phyloP scores from a whole-genome alignment of 495 filamentous ascomycete genomes.

The Articulospora tetracladia region DNA sequence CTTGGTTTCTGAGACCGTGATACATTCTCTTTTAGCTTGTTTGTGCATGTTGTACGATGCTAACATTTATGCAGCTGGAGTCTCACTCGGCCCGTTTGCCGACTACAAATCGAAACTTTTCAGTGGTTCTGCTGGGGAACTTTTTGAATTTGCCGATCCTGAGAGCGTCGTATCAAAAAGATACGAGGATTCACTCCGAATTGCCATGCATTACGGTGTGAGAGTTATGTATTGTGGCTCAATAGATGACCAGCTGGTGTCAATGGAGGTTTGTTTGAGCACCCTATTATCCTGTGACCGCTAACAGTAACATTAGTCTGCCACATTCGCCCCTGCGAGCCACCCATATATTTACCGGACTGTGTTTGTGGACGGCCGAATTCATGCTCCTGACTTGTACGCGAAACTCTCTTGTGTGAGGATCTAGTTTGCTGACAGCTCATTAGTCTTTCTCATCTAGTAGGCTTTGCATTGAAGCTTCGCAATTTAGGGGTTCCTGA shows the following conservation, averaged over 20 bases:
- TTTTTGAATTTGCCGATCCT: conserved; percentile 85
- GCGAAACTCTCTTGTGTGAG: conserved; percentile 19
- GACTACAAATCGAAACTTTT: conserved; percentile 80
- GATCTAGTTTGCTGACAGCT: conserved; percentile 8
- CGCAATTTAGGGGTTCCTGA: conserved; percentile 90
- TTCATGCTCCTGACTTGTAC: conserved; percentile 90
- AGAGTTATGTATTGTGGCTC: conserved; percentile 84
- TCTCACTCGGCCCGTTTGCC: conserved; percentile 87
- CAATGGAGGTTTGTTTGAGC: conserved; percentile 62
- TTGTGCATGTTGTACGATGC: no score
- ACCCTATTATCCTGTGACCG: neutral
- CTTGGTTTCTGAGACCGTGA: no score
- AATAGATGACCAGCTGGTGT: conserved; percentile 95
- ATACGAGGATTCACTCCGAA: conserved; percentile 71
- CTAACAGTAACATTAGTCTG: conserved; percentile 50
- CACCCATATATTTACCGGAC: conserved; percentile 93
- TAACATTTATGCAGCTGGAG: conserved; percentile 54
- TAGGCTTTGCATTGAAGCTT: conserved; percentile 89
- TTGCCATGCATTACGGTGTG: conserved; percentile 70
- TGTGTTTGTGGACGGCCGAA: conserved; percentile 89
- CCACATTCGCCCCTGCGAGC: conserved; percentile 72
- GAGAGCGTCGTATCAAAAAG: conserved; percentile 77
- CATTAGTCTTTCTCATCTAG: conserved; percentile 74
- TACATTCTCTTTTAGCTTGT: no score
- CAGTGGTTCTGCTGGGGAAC: conserved; percentile 81